Conservation (phyloP, 495 filamentous ascomycete genomes). For the Symbiotaphrina buchneri region DNA sequence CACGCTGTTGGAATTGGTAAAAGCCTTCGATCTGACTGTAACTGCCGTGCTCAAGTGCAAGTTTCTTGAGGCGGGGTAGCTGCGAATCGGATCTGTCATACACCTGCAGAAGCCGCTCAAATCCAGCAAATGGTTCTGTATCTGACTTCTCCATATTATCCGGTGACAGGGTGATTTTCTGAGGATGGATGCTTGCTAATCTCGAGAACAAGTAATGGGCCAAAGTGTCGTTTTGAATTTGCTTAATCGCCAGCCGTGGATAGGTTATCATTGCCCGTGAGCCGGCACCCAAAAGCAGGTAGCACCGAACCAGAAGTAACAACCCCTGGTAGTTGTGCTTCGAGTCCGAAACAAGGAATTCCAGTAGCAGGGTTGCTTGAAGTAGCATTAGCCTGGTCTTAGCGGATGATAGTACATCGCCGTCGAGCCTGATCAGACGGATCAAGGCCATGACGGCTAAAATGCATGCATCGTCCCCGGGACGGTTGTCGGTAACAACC, state of each 20-base stretch:
- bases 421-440: constrained; percentile 13
- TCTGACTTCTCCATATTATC: constrained; percentile 13
- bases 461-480: constrained; percentile 31
- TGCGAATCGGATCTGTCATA: constrained; percentile 11
- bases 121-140: constrained; percentile 2
- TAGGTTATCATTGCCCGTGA: constrained; percentile 29
- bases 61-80: constrained; percentile 12
- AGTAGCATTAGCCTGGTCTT: constrained; percentile 18
- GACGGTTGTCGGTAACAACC: constrained; percentile 27
- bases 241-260: constrained; percentile 32
- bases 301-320: constrained; percentile 28
- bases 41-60: constrained; percentile 14
- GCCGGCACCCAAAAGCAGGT: constrained; percentile 27
- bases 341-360: constrained; percentile 23
- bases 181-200: constrained; percentile 30
- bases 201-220: constrained; percentile 33
- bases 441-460: constrained; percentile 32
- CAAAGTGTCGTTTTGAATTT: constrained; percentile 34
- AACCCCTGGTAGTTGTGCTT: constrained; percentile 34
- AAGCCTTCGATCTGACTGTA: constrained; percentile 15
- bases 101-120: constrained; percentile 11
- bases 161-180: constrained; percentile 17
- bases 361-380: constrained; percentile 25
- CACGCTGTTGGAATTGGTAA: constrained; percentile 11
- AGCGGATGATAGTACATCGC: constrained; percentile 7